Evolutionary conservation across 2,329 filamentous ascomycete genomes (phyloP), one percentile per base, ranked within the genome.

Genomic region (Orbilia oligospora): DNA sequence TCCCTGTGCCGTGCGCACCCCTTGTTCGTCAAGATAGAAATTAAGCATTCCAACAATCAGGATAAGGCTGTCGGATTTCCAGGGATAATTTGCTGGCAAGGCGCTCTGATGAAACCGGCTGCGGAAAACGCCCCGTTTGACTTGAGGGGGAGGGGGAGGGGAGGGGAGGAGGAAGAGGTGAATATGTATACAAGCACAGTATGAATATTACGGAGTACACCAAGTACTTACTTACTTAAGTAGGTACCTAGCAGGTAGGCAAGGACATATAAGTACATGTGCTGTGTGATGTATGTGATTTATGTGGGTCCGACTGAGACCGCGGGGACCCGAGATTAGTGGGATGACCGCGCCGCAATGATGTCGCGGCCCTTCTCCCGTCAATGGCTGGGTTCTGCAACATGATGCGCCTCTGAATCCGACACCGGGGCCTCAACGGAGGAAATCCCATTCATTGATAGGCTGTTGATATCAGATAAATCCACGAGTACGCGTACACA

Each of bases 281-380:
- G n/a, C n/a, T n/a, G 3, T 36, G 33, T 36, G 33, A 12, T 46
- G 24, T 38, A 51, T 73, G 70, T 67, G 70, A 30, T 30, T 3
- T 3, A 30, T 30, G 27, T 30, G 70, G 70, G 49, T 56, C 12
- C 36, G 36, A 44, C 56, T 9, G 55, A 44, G 18, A 22, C 53
- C 46, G 71, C 64, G 71, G 71, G 71, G 56, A 68, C 67, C 73
- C 56, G 71, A 77, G 71, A 70, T 72, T 53, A 72, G 56, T 36
- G 38, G 63, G 70, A 64, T 46, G 56, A 78, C 75, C 68, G 68
- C 68, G 75, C 75, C 75, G 67, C 75, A 71, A 72, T 78, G 75
- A 63, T 78, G 41, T 78, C 75, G 75, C 68, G 75, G 68, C 75
- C 68, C 56, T 70, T 10, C 49, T 58, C 41, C 24, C 14, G 38